Conservation (phyloP, 441 rosid species). For the Breynia disticha region DNA sequence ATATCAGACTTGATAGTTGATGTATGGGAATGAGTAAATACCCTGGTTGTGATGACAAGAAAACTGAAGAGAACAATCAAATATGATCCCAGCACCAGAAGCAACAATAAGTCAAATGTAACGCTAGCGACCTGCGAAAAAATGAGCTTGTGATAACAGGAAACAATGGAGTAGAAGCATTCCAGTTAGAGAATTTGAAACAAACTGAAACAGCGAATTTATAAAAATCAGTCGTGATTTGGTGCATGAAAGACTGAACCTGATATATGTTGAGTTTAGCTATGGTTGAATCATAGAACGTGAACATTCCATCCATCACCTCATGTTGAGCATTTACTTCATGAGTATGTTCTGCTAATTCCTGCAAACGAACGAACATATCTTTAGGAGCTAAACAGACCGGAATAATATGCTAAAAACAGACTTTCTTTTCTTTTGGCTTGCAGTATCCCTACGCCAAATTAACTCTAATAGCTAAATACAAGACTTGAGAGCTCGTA, state of each 20-base stretch:
- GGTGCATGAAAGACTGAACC: constrained; percentile 28
- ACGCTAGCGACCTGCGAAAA: constrained; percentile 88
- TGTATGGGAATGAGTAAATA: constrained; percentile 18
- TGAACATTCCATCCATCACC: constrained; percentile 73
- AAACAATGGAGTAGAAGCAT: not conserved
- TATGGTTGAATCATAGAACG: constrained; percentile 76
- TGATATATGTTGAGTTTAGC: constrained; percentile 80
- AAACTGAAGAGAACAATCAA: constrained; percentile 83
- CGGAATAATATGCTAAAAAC: no score
- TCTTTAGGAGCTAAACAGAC: no score
- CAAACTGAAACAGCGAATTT: not conserved
- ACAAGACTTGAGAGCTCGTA: no score
- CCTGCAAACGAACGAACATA: constrained; percentile 37
- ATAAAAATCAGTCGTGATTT: not conserved
- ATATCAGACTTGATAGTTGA: not conserved
- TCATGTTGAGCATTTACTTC: constrained; percentile 77
- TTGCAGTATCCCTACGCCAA: no score
- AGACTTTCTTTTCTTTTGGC: no score
- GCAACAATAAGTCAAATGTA: constrained; percentile 89
- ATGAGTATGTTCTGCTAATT: constrained; percentile 63
- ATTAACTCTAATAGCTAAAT: no score
- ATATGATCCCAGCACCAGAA: constrained; percentile 83
- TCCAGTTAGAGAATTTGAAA: no score
- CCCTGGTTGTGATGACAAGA: constrained; percentile 91
- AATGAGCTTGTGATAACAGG: not conserved